Evolutionary conservation across 2,329 filamentous ascomycete genomes (phyloP).

Genomic region (Sphaerulina vaccinii): DNA sequence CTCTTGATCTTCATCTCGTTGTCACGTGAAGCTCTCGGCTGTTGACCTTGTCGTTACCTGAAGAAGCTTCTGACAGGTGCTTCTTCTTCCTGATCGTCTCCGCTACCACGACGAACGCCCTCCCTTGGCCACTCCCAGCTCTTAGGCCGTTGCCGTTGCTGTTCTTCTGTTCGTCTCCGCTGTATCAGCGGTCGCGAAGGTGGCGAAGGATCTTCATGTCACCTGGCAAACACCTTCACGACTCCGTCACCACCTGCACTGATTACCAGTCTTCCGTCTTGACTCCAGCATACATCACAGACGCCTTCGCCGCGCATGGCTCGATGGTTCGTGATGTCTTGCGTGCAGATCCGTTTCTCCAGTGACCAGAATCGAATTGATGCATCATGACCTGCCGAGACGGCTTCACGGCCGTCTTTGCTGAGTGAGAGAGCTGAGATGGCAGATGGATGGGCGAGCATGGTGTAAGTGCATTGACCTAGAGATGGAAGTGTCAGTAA

Average conservation of each 20-base stretch:
- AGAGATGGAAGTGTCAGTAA: conserved; percentile 22
- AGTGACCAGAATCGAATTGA: conserved; percentile 95
- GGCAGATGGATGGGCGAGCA: conserved; percentile 92
- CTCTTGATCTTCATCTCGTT: neutral
- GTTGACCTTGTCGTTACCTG: neutral
- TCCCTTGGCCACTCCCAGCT: neutral
- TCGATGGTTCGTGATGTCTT: conserved; percentile 90
- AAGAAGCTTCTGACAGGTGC: neutral
- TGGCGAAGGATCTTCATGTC: too few relatives aligned
- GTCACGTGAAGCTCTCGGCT: too few relatives aligned
- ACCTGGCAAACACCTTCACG: conserved; percentile 77
- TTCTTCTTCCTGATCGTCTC: neutral
- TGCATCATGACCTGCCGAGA: conserved; percentile 93
- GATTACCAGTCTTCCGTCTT: conserved; percentile 91
- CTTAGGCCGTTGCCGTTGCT: neutral
- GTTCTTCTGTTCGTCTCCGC: neutral
- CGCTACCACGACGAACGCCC: neutral
- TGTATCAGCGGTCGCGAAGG: neutral
- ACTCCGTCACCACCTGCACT: conserved; percentile 93
- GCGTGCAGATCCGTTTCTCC: conserved; percentile 90
- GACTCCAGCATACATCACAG: conserved; percentile 91
- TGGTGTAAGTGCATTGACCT: conserved; percentile 99
- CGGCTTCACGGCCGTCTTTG: conserved; percentile 88
- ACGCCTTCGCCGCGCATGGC: conserved; percentile 96
- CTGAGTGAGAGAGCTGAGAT: conserved; percentile 90